These are phyloP conservation scores for Mycena chlorophos DNA, from an alignment of 768 basidiomycete species.

Conservation along the genomic window DNA sequence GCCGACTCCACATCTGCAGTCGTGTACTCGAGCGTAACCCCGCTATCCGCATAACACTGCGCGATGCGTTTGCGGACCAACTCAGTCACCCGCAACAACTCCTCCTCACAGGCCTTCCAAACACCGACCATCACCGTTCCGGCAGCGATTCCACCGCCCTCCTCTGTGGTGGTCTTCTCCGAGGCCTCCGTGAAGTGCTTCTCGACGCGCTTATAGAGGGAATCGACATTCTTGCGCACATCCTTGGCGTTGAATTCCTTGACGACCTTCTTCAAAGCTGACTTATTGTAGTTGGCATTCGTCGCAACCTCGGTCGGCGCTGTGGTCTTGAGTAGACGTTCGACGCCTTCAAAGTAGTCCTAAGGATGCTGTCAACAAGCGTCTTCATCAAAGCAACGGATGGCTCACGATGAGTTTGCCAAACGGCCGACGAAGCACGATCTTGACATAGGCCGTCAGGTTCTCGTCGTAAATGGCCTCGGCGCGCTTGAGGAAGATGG, in stretches of 20 bases:
- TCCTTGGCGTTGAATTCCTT: slow-evolving; percentile 89
- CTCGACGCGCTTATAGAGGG: slow-evolving; percentile 86
- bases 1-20: slow-evolving; percentile 72
- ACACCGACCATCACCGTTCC: slow-evolving; percentile 77
- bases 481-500: slow-evolving; percentile 66
- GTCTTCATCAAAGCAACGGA: neutral
- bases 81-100: slow-evolving; percentile 72
- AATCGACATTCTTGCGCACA: slow-evolving; percentile 83
- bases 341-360: slow-evolving; percentile 95
- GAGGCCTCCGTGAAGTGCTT: slow-evolving; percentile 92
- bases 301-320: slow-evolving; percentile 74
- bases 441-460: slow-evolving; percentile 79
- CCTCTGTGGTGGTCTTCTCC: slow-evolving; percentile 61
- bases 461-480: slow-evolving; percentile 89
- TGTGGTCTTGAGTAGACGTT: slow-evolving; percentile 80
- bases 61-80: slow-evolving; percentile 66
- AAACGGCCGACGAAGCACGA: slow-evolving; percentile 85
- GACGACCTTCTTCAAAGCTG: slow-evolving; percentile 77
- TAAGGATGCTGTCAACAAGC: slow-evolving; percentile 30
- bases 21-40: slow-evolving; percentile 73
- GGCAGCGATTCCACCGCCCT: slow-evolving; percentile 52
- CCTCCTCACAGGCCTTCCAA: slow-evolving; percentile 90
- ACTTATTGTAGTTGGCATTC: slow-evolving; percentile 73
- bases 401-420: slow-evolving; percentile 76
- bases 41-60: slow-evolving; percentile 78